Conservation (phyloP, 352 stramenopile species). For the Phytophthora quininea region DNA sequence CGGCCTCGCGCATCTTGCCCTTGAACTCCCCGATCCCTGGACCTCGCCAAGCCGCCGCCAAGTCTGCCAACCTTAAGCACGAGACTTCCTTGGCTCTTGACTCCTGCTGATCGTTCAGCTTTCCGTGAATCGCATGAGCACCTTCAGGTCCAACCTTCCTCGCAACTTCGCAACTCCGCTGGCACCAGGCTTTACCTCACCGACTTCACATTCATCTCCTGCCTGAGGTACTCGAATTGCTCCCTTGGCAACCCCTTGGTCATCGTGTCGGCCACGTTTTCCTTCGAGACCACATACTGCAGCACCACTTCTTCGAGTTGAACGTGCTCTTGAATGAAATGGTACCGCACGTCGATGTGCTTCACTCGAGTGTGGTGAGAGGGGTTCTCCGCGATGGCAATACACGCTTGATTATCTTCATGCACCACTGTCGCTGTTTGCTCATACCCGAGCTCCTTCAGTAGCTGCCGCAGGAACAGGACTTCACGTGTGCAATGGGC, state of each 20-base stretch:
- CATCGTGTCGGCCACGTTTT: slow-evolving; percentile 10
- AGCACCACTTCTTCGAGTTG: neutral
- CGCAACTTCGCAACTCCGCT: neutral
- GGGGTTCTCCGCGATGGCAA: slow-evolving; percentile 16
- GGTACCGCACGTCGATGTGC: slow-evolving; percentile 23
- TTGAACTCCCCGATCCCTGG: neutral
- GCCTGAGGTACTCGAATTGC: neutral
- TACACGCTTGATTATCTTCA: slow-evolving; percentile 23
- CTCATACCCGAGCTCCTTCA: slow-evolving; percentile 14
- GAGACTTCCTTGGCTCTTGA: neutral
- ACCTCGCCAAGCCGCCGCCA: neutral
- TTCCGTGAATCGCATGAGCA: neutral
- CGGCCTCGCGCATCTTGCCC: neutral
- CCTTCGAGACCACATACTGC: slow-evolving; percentile 9
- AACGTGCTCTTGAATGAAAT: slow-evolving; percentile 23
- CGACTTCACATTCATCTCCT: neutral
- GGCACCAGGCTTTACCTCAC: neutral
- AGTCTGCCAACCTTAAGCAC: neutral
- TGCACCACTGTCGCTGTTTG: neutral
- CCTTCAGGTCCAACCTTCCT: neutral
- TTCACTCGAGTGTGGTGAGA: slow-evolving; percentile 15
- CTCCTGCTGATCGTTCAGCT: neutral
- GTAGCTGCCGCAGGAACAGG: slow-evolving; percentile 15
- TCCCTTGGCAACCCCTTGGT: slow-evolving; percentile 14
- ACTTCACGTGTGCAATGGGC: slow-evolving; percentile 14